Conservation (phyloP, 352 stramenopile genomes). For the Elongisporangium senticosum region DNA sequence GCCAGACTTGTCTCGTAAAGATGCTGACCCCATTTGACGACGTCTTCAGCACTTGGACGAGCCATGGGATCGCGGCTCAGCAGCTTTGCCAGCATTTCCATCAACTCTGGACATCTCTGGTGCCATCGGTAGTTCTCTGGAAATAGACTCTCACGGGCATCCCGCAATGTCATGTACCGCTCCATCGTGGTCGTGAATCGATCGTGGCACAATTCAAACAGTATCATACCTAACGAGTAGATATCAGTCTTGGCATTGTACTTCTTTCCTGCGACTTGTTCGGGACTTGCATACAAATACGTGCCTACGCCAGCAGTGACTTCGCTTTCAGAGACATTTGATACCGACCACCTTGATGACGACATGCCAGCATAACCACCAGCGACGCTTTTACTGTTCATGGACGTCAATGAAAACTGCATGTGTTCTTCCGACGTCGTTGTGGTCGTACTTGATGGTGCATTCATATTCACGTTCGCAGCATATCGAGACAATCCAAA, state of each 20-base stretch:
- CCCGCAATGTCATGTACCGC: slow-evolving; percentile 75
- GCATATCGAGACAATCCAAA: slow-evolving; percentile 86
- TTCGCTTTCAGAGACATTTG: slow-evolving; percentile 71
- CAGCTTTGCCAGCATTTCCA: slow-evolving; percentile 62
- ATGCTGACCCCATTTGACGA: slow-evolving; percentile 76
- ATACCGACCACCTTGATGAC: slow-evolving; percentile 51
- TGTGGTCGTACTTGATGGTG: background rate
- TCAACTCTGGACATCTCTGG: slow-evolving; percentile 55
- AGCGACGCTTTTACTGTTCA: slow-evolving; percentile 5
- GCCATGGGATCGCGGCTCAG: slow-evolving; percentile 43
- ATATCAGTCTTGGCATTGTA: slow-evolving; percentile 92
- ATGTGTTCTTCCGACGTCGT: slow-evolving; percentile 27
- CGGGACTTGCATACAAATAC: slow-evolving; percentile 87
- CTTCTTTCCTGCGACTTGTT: slow-evolving; percentile 86
- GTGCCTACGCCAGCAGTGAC: slow-evolving; percentile 87
- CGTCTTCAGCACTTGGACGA: slow-evolving; percentile 53
- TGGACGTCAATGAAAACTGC: slow-evolving; percentile 13
- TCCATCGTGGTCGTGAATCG: slow-evolving; percentile 89
- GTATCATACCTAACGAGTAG: slow-evolving; percentile 89
- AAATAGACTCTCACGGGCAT: slow-evolving; percentile 68
- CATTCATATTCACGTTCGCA: slow-evolving; percentile 67
- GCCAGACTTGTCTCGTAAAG: slow-evolving; percentile 60
- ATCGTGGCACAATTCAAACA: slow-evolving; percentile 88
- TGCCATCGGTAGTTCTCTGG: slow-evolving; percentile 41
- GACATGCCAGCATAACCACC: slow-evolving; percentile 28